Base-by-base conservation (phyloP, 2,329 filamentous ascomycete genomes). In the Ascochyta rabiei region DNA sequence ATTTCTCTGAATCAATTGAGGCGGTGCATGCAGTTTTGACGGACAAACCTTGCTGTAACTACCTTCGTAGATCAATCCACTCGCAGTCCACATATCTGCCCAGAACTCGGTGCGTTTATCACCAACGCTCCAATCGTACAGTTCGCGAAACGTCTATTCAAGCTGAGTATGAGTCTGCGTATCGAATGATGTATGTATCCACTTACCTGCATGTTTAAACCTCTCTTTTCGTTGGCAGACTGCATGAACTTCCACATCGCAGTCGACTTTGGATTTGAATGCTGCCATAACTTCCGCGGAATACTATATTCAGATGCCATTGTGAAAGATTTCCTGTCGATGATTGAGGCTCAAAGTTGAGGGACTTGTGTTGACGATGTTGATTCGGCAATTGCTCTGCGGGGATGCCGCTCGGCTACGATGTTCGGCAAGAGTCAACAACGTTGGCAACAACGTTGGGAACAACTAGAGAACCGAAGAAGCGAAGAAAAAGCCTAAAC, bases 91-190 rank as follows among this genome's bases (percentile, higher is more conserved):
- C 59, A 72, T 54, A 39, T 73, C 65, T 21, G 68, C 53, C 73
- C 73, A 75, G 48, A 75, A 75, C 40, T 84, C 80, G 9, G 80
- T 74, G 42, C 86, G 79, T 30, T 84, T 78, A 15, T 80, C 73
- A 6, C 71, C 72, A 56, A 88, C 80, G 21, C 89, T 91, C 80
- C 85, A 95, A 52, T 81, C 73, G 69, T 92, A 87, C 6, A 96
- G 78, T 15, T 91, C 86, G 47, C 83, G 75, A 71, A 88, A 95
- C 3, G 81, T 86, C 82, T 89, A 61, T 35, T 9, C 12, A 28
- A 13, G 15, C 7, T 15, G 2, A 12, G n/a, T 45, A 23, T 33
- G 13, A 30, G 19, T 19, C n/a, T 30, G 16, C 18, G 4, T 31
- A 18, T 12, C 5, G 3, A 1, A 10, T 33, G 26, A 30, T 31